Base-by-base conservation (phyloP, 768 basidiomycete species). In the Leccinum obscurum region DNA sequence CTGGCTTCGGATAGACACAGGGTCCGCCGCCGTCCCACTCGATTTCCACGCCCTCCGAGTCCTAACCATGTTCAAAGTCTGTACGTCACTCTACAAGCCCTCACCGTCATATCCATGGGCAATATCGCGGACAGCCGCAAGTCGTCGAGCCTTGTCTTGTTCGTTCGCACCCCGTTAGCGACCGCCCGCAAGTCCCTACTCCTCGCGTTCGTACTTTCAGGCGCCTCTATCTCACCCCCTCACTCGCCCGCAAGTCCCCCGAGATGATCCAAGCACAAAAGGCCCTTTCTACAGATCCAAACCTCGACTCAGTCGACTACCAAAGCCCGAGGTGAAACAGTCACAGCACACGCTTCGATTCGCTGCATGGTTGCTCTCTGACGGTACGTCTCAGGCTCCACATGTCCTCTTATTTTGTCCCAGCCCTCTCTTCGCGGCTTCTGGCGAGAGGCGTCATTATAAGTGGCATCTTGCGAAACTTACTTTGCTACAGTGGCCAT, bases 101-200 rank as follows among this genome's bases (percentile, higher is more conserved):
- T 98, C 20, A 92, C 89, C 0, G 94, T 98, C 41, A 93, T 98
- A 57, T 95, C 95, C 6, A 91, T 97, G 81, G 93, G 93, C 9
- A 86, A 86, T 14, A 87, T 96, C 57, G 96, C 95, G 1, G 93
- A 98, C 75, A 85, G 90, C 63, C 87, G 94, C 95, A 65, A 60
- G 90, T 80, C 20, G 0, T 28, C 28, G 28, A 35, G 35, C n/a
- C 15, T 7, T 4, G 41, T 20, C 15, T 20, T 17, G n/a, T 20
- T 44, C 41, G 15, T 17, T 10, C 8, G 44, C 7, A 5, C 24
- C 14, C 13, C 35, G 13, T 72, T 78, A 78, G 89, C 84, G 0
- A 75, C 83, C 3, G 85, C 86, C 66, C 86, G 95, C 35, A 95
- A 95, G 70, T 80, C 80, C 3, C 80, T 97, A 0, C 84, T 98